Evolutionary conservation across 805 yeast genomes (phyloP).

Genomic region (Starmerella bombicola): DNA sequence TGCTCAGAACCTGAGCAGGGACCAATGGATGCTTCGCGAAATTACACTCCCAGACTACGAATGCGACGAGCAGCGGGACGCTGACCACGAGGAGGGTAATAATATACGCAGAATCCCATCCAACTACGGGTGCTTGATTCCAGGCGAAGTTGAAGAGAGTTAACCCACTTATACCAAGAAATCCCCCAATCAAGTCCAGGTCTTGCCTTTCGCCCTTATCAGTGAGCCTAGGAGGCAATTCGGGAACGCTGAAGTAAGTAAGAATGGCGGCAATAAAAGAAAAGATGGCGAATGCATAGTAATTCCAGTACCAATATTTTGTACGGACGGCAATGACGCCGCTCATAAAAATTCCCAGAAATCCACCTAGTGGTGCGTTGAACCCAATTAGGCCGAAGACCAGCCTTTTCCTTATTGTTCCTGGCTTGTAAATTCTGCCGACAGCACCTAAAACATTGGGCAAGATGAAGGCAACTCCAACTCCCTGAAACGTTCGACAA

Average conservation of each 20-base stretch:
- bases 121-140: slow-evolving; percentile 64
- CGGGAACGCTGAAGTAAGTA: slow-evolving; percentile 11
- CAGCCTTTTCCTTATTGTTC: slow-evolving; percentile 34
- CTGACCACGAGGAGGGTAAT: slow-evolving; percentile 44
- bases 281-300: slow-evolving; percentile 35
- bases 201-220: slow-evolving; percentile 11
- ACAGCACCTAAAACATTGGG: slow-evolving; percentile 51
- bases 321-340: slow-evolving; percentile 21
- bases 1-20: slow-evolving; percentile 40
- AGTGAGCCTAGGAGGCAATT: slow-evolving; percentile 1
- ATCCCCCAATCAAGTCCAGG: slow-evolving; percentile 49
- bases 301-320: slow-evolving; percentile 26
- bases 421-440: slow-evolving; percentile 28
- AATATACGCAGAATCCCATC: slow-evolving; percentile 52
- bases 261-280: slow-evolving; percentile 7
- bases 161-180: slow-evolving; percentile 46
- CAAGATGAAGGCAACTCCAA: slow-evolving; percentile 46
- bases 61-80: slow-evolving; percentile 32
- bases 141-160: slow-evolving; percentile 54
- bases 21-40: slow-evolving; percentile 40
- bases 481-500: slow-evolving; percentile 52
- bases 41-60: slow-evolving; percentile 39
- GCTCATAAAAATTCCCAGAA: slow-evolving; percentile 40
- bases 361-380: slow-evolving; percentile 51
- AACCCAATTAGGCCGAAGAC: slow-evolving; percentile 49